Evolutionary conservation across 2,329 filamentous ascomycete genomes (phyloP).

Genomic region (Fusarium oligoseptatum): DNA sequence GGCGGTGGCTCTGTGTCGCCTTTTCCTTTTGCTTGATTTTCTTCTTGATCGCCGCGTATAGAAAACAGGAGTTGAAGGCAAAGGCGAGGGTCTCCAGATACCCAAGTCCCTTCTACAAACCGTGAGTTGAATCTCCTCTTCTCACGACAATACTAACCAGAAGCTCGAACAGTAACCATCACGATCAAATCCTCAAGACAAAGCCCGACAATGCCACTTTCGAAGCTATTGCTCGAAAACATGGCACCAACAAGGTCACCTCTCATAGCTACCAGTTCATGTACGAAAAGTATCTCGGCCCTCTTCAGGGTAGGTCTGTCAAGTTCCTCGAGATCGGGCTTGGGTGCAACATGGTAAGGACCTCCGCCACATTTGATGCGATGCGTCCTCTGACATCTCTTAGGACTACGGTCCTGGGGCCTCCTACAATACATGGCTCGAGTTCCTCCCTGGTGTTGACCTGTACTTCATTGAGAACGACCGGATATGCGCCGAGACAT

Average conservation of each 20-base stretch:
- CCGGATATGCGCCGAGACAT: slow-evolving; percentile 52
- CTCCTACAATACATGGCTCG: slow-evolving; percentile 57
- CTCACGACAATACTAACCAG: neutral
- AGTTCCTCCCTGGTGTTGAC: slow-evolving; percentile 55
- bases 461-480: slow-evolving; percentile 59
- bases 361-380: neutral
- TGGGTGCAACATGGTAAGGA: slow-evolving; percentile 54
- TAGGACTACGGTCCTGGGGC: slow-evolving; percentile 53
- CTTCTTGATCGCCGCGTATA: neutral
- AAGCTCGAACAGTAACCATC: neutral
- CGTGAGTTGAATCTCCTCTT: neutral
- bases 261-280: slow-evolving; percentile 55
- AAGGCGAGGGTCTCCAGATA: neutral
- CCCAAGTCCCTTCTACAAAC: neutral
- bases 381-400: neutral
- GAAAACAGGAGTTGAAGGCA: neutral
- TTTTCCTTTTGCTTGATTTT: neutral
- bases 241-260: slow-evolving; percentile 57
- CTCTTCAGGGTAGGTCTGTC: slow-evolving; percentile 48
- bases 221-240: slow-evolving; percentile 48
- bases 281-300: slow-evolving; percentile 56
- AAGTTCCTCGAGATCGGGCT: slow-evolving; percentile 59
- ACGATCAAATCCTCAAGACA: neutral
- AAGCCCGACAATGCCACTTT: slow-evolving; percentile 11
- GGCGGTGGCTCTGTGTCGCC: neutral